Percentiles rank a stretch among this genome's conserved stretches.
Conservation (phyloP, 192 early-diverging fungal genomes). For the Podila verticillata region DNA sequence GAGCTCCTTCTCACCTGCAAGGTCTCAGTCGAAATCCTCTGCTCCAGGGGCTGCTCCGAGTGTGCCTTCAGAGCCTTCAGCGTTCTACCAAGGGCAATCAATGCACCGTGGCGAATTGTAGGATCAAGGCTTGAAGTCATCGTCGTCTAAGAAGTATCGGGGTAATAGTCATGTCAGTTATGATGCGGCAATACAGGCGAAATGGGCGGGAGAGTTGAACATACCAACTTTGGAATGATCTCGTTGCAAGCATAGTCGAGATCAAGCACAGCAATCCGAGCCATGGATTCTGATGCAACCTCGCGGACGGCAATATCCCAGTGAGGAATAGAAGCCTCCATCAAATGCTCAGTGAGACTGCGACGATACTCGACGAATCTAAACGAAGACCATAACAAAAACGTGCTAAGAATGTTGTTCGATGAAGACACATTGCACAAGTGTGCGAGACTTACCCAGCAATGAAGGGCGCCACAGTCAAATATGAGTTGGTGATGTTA, state of each 20-base stretch:
- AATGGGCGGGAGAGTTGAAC: too few relatives aligned
- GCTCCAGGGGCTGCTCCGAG: conserved; percentile 14
- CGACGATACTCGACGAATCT: conserved; percentile 82
- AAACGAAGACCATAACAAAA: background rate
- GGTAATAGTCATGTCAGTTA: too few relatives aligned
- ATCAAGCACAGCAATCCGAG: conserved; percentile 68
- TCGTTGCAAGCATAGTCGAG: conserved; percentile 60
- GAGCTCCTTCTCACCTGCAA: too few relatives aligned
- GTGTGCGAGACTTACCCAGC: conserved; percentile 61
- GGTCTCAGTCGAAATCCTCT: conserved; percentile 11
- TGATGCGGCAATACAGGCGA: too few relatives aligned
- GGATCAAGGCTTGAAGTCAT: conserved; percentile 39
- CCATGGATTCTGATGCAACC: conserved; percentile 79
- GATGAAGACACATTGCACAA: too few relatives aligned
- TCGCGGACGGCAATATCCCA: conserved; percentile 90
- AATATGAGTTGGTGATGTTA: conserved; percentile 78
- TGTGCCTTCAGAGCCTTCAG: conserved; percentile 30
- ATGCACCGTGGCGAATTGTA: conserved; percentile 38
- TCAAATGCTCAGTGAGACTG: conserved; percentile 77
- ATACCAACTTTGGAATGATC: conserved; percentile 70
- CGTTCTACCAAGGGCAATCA: conserved; percentile 35
- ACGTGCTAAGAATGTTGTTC: background rate
- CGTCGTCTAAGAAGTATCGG: conserved; percentile 7
- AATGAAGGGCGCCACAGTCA: conserved; percentile 75
- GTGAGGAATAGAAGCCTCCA: conserved; percentile 73